phyloP scores from a whole-genome alignment of 2,329 filamentous ascomycete genomes.

The Neofusicoccum ribis region DNA sequence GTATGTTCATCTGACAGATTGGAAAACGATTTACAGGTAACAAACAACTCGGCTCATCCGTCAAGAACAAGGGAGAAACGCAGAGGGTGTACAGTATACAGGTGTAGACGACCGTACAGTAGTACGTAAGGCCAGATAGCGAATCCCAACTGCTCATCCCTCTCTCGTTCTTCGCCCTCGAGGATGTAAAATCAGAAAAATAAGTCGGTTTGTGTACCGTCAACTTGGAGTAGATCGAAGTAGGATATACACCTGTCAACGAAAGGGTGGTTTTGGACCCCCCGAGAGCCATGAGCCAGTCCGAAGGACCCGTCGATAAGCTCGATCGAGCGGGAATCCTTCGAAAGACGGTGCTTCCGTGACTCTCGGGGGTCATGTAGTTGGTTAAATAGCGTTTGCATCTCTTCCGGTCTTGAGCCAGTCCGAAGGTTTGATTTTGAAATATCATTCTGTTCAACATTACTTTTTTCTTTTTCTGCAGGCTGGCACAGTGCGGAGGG shows the following conservation, averaged over 20 bases:
- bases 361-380: background rate
- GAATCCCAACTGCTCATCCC: background rate
- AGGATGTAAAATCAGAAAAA: background rate
- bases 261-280: no score
- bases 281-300: no score
- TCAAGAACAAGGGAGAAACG: background rate
- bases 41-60: no score
- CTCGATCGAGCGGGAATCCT: no score
- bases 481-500: no score
- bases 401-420: background rate
- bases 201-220: background rate
- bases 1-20: no score
- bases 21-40: no score
- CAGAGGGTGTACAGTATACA: background rate
- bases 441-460: background rate
- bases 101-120: background rate
- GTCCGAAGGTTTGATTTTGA: background rate
- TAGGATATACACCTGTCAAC: no score
- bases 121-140: background rate
- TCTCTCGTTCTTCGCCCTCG: background rate
- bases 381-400: background rate
- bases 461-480: background rate
- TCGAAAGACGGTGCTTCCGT: no score
- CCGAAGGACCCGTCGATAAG: no score
- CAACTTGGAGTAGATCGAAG: no score